Conservation (phyloP, 1,284 basidiomycete species). For the Boletus sp. region DNA sequence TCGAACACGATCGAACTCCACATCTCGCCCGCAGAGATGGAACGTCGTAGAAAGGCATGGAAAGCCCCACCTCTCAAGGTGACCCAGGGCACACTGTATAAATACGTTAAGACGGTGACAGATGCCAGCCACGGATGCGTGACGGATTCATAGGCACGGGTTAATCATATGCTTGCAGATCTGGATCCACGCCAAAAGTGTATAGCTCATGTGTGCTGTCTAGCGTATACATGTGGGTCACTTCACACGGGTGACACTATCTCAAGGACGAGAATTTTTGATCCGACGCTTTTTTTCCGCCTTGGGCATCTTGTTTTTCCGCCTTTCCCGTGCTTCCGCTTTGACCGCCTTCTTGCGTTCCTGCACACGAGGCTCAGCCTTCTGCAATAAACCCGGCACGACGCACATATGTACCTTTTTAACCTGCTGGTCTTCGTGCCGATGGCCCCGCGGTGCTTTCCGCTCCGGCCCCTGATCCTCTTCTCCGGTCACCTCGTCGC, state of each 20-base stretch:
- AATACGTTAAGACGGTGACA: slow-evolving; percentile 80
- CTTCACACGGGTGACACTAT: slow-evolving; percentile 28
- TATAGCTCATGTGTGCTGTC: slow-evolving; percentile 6
- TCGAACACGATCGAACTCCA: slow-evolving; percentile 77
- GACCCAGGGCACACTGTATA: slow-evolving; percentile 79
- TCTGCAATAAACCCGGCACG: slow-evolving; percentile 7
- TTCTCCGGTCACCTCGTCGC: slow-evolving; percentile 29
- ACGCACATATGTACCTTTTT: slow-evolving; percentile 74
- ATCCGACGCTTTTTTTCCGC: slow-evolving; percentile 85
- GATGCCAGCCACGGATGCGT: slow-evolving; percentile 89
- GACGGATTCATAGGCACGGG: slow-evolving; percentile 64
- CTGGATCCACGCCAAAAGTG: slow-evolving; percentile 11
- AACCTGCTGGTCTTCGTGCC: slow-evolving; percentile 86
- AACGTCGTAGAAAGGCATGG: slow-evolving; percentile 65
- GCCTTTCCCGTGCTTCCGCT: slow-evolving; percentile 80
- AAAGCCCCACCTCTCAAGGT: slow-evolving; percentile 82
- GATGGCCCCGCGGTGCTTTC: slow-evolving; percentile 70
- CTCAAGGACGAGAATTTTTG: slow-evolving; percentile 42
- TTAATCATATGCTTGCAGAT: slow-evolving; percentile 11
- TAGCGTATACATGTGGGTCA: slow-evolving; percentile 2
- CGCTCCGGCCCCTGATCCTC: slow-evolving; percentile 33
- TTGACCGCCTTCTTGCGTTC: slow-evolving; percentile 88
- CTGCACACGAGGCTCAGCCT: slow-evolving; percentile 38
- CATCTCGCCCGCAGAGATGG: slow-evolving; percentile 70
- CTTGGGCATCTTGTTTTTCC: slow-evolving; percentile 92